Conservation (phyloP, 208 protist genomes). For the Acanthamoeba castellanii region DNA sequence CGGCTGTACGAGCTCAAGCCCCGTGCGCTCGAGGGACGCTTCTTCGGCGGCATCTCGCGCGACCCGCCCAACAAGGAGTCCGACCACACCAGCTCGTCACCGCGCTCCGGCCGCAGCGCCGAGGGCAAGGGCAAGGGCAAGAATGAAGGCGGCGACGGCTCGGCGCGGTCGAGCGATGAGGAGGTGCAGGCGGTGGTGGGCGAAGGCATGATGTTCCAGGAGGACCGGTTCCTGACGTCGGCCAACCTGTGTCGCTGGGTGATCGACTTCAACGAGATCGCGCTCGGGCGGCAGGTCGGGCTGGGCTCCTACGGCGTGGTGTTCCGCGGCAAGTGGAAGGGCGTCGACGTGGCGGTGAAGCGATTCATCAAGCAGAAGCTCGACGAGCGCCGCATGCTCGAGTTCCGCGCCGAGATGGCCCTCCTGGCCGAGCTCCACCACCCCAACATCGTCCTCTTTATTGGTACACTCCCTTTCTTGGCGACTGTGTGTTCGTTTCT, state of each 20-base stretch:
- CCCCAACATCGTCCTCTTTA: slow-evolving; percentile 57
- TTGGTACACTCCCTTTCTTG: background rate
- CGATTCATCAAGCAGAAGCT: slow-evolving; percentile 68
- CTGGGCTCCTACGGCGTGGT: slow-evolving; percentile 38
- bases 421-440: slow-evolving; percentile 39
- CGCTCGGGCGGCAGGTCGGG: background rate
- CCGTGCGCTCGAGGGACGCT: background rate
- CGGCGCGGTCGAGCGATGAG: background rate
- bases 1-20: background rate
- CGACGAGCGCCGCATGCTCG: slow-evolving; percentile 22
- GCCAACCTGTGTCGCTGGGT: background rate
- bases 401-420: slow-evolving; percentile 61
- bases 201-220: slow-evolving; percentile 6
- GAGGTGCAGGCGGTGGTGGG: background rate
- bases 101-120: background rate
- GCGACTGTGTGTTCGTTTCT: background rate
- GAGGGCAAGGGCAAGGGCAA: background rate
- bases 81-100: background rate
- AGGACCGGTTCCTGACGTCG: background rate
- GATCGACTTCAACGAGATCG: slow-evolving; percentile 33
- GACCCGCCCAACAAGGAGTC: background rate
- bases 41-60: background rate
- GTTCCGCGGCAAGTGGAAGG: slow-evolving; percentile 35
- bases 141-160: background rate
- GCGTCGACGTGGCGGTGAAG: slow-evolving; percentile 57